These are phyloP conservation scores for Amaranthus palmeri DNA, from an alignment of 148 eudicot species.

Conservation along the genomic window DNA sequence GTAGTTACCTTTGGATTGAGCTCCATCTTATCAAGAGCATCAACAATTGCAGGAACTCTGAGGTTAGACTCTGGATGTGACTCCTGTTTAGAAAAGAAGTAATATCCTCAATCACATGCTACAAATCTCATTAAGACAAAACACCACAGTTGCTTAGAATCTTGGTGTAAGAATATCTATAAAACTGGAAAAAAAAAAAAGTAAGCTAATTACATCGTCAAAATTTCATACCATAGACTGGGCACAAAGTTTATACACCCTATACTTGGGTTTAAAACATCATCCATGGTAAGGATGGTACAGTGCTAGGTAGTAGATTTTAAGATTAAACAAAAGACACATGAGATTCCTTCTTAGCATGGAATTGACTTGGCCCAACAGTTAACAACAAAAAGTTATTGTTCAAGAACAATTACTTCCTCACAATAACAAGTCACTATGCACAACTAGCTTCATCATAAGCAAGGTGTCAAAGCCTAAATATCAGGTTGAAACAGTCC, in stretches of 20 bases:
- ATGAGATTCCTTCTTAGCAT: no score
- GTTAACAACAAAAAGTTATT: no score
- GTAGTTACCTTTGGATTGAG: constrained; percentile 73
- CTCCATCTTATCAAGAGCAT: constrained; percentile 67
- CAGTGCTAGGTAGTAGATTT: background rate
- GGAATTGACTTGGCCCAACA: no score
- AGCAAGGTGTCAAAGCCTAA: no score
- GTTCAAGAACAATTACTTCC: no score
- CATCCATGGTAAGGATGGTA: background rate
- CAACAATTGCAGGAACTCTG: constrained; percentile 83
- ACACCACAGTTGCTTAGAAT: background rate
- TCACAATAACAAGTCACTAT: no score
- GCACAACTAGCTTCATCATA: no score
- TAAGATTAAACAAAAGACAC: no score
- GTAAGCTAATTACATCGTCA: background rate
- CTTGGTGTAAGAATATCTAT: background rate
- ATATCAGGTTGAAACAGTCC: no score
- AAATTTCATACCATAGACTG: background rate
- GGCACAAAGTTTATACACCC: background rate
- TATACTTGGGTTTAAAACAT: background rate
- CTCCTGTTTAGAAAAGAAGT: constrained; percentile 37
- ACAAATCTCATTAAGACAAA: background rate
- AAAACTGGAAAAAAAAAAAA: background rate
- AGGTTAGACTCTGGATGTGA: constrained; percentile 88
- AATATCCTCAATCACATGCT: background rate